Evolutionary conservation across 345 rosid genomes (phyloP), one percentile per base, ranked within the genome.

Genomic region (Erodium maritimum): DNA sequence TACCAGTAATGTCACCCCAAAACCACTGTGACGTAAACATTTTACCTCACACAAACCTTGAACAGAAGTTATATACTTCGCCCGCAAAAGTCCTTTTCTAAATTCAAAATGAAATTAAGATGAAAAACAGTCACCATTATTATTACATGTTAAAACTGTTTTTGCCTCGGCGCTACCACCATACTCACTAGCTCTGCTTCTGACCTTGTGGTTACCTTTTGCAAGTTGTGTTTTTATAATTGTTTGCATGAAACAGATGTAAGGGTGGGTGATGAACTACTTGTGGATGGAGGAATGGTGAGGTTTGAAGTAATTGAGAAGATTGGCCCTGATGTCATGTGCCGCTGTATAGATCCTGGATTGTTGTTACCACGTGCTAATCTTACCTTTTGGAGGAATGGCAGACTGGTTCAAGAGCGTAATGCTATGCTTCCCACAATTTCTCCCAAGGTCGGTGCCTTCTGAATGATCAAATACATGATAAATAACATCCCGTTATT

Each of bases 261-360:
- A 45, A 71, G 70, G 62, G 90, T 87, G 57, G 97, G 97, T 37
- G 97, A 94, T 76, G 99, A 94, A 50, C 90, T 94, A 51, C 68
- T 90, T 55, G 95, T 94, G 54, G 97, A 94, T 73, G 99, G 99
- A 69, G 99, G 99, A n/a, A 94, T 94, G 99, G 99, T 87, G 80
- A 77, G 97, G 71, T 94, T 94, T 77, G 99, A 94, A 55, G 97
- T 94, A 79, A 81, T 77, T 19, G 95, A 87, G 81, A 94, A 84
- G 80, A 81, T 94, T 37, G 99, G 99, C 48, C 99, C 96, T 20
- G 99, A 94, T 81, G 96, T 94, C 25, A 90, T 87, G 67, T 94
- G 99, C 52, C 57, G 56, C 34, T 94, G 99, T 58, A 94, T 96
- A 16, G 99, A 94, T 71, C 95, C 97, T 0, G 99, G 99, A 24